Conservation (phyloP, 2,329 filamentous ascomycete species). For the Aspergillus alliaceus region DNA sequence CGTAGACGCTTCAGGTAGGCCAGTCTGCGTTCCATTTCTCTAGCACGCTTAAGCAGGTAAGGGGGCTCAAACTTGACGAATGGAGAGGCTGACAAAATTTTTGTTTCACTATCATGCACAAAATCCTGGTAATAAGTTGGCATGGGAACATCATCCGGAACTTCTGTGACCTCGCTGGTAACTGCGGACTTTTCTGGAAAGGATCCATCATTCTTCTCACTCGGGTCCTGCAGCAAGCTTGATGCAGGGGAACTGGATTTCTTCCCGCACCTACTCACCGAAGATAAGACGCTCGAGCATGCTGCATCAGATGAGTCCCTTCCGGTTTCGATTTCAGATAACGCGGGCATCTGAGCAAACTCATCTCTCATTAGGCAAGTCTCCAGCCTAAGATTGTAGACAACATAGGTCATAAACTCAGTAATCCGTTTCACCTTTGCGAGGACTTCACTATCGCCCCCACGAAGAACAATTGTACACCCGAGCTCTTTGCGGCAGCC, state of each 20-base stretch:
- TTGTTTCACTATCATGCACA: conserved; percentile 89
- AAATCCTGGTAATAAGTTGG: conserved; percentile 94
- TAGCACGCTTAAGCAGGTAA: conserved; percentile 86
- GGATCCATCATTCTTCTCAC: conserved; percentile 17
- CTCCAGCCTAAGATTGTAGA: conserved; percentile 95
- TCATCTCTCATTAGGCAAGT: conserved; percentile 93
- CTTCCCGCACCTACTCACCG: conserved; percentile 6
- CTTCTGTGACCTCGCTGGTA: conserved; percentile 42
- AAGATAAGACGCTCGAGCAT: conserved; percentile 6
- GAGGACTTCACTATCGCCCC: conserved; percentile 70
- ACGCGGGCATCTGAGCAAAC: conserved; percentile 76
- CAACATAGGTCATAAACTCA: conserved; percentile 98
- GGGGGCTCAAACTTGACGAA: conserved; percentile 95
- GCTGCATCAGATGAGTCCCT: conserved; percentile 10
- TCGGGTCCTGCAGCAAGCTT: conserved; percentile 15
- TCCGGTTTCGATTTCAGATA: conserved; percentile 49
- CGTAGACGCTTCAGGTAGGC: conserved; percentile 78
- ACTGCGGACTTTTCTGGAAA: conserved; percentile 15
- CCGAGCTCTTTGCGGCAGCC: conserved; percentile 87
- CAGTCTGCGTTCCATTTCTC: conserved; percentile 84
- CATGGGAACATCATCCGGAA: conserved; percentile 77
- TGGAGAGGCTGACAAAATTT: conserved; percentile 89
- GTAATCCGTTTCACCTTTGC: conserved; percentile 86
- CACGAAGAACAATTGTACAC: conserved; percentile 89
- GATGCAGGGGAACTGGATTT: conserved; percentile 4